A percentile compares a stretch with the other conserved stretches of the same genome.
phyloP scores from a whole-genome alignment of 768 basidiomycete genomes.

The Lactifluus pinguis region DNA sequence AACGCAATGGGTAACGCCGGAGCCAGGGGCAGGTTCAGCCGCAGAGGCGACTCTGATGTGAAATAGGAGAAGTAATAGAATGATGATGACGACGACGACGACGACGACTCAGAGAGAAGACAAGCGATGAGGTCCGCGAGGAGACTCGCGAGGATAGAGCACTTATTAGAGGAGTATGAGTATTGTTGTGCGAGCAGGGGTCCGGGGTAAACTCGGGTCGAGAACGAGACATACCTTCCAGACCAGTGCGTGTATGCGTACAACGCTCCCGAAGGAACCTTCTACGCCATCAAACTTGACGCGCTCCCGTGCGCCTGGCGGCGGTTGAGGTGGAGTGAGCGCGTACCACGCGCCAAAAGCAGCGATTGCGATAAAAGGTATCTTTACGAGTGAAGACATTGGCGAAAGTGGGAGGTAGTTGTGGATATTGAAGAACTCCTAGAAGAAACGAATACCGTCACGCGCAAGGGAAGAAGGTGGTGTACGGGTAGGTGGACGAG shows the following conservation, averaged over 20 bases:
- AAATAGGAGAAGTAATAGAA: not conserved
- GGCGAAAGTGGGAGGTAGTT: too few species aligned
- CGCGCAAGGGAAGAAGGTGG: not conserved
- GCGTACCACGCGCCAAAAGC: constrained; percentile 11
- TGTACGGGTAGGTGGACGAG: too few species aligned
- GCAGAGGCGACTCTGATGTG: not conserved
- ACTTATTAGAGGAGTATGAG: not conserved
- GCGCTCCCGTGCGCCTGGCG: constrained; percentile 5
- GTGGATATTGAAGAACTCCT: too few species aligned
- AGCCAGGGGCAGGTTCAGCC: not conserved
- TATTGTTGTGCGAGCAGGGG: not conserved
- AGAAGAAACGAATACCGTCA: too few species aligned
- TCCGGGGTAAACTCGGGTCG: not conserved
- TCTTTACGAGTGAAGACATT: constrained; percentile 12
- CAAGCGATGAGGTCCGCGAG: constrained; percentile 1
- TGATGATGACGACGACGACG: not conserved
- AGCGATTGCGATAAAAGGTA: not conserved
- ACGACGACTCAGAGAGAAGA: not conserved
- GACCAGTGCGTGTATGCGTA: constrained; percentile 9
- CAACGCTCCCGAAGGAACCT: constrained; percentile 14
- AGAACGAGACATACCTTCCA: constrained; percentile 12
- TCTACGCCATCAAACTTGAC: constrained; percentile 10
- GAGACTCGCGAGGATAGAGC: constrained; percentile 12
- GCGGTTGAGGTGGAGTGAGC: constrained; percentile 16
- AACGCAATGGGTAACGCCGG: not conserved